These are phyloP conservation scores for Adansonia grandidieri DNA, from an alignment of 441 rosid species.

Conservation along the genomic window DNA sequence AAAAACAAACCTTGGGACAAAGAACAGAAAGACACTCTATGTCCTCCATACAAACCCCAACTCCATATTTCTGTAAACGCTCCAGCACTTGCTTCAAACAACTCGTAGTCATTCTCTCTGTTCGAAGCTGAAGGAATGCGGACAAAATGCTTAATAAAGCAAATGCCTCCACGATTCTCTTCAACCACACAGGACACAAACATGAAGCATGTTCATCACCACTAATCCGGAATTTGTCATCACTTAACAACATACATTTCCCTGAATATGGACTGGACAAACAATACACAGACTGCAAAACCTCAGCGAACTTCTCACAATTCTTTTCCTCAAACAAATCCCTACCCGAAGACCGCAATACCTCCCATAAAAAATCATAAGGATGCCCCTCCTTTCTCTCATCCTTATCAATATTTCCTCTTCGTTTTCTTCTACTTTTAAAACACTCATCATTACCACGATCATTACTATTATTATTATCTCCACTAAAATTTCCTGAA, in stretches of 20 bases:
- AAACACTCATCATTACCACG: conserved; percentile 27
- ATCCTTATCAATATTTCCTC: conserved; percentile 14
- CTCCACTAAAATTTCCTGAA: conserved; percentile 29
- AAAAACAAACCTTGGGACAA: conserved; percentile 68
- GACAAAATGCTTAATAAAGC: conserved; percentile 64
- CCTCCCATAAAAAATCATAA: conserved; percentile 51
- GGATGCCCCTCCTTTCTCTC: conserved; percentile 38
- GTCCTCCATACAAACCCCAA: conserved; percentile 56
- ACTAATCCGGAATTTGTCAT: conserved; percentile 22
- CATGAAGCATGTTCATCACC: conserved; percentile 40
- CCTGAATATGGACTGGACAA: conserved; percentile 55
- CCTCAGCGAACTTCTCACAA: conserved; percentile 60
- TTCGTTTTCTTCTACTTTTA: conserved; percentile 43
- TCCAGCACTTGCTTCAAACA: conserved; percentile 55
- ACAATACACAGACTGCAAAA: conserved; percentile 66
- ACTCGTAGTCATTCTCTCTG: conserved; percentile 41
- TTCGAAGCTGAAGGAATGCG: conserved; percentile 48
- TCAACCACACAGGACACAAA: conserved; percentile 83
- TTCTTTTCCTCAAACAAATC: conserved; percentile 55
- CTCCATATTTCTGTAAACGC: conserved; percentile 55
- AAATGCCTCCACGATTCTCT: conserved; percentile 65
- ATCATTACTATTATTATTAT: conserved; percentile 25
- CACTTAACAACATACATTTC: conserved; percentile 54
- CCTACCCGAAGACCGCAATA: conserved; percentile 48
- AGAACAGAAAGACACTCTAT: conserved; percentile 68